Evolutionary conservation across 2,329 filamentous ascomycete genomes (phyloP).

Genomic region (Arthrobotrys sinensis): DNA sequence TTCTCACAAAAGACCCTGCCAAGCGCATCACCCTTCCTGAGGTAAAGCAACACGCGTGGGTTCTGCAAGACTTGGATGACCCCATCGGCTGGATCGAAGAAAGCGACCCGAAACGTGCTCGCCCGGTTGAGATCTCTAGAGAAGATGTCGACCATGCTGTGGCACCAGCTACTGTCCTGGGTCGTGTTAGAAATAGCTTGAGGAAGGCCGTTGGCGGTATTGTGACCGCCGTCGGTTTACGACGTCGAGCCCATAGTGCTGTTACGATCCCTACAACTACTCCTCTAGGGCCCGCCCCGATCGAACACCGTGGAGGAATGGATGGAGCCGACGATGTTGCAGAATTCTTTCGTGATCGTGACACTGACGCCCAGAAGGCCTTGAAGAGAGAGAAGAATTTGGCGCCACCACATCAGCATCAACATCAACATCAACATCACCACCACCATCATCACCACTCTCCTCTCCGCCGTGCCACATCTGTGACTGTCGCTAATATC

Average conservation of each 20-base stretch:
- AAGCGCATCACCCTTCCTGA: conserved; percentile 90
- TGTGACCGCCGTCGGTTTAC: conserved; percentile 68
- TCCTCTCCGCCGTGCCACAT: conserved; percentile 54
- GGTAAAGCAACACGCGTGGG: conserved; percentile 95
- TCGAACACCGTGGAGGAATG: conserved; percentile 26
- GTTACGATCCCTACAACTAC: conserved; percentile 61
- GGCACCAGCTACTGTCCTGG: conserved; percentile 87
- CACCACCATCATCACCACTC: conserved; percentile 18
- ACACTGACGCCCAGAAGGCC: conserved; percentile 59
- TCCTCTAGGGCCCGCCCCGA: neutral
- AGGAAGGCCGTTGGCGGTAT: conserved; percentile 78
- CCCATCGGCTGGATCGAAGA: conserved; percentile 89
- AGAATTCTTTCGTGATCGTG: conserved; percentile 57
- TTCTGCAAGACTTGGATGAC: conserved; percentile 82
- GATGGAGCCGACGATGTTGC: conserved; percentile 54
- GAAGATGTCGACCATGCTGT: conserved; percentile 92
- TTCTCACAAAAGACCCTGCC: conserved; percentile 90
- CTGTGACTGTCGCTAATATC: conserved; percentile 40
- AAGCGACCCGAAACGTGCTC: conserved; percentile 85
- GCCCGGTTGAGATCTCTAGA: conserved; percentile 91
- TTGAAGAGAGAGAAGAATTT: conserved; percentile 55
- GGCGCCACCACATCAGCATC: conserved; percentile 33
- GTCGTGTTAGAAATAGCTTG: conserved; percentile 84
- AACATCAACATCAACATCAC: conserved; percentile 5
- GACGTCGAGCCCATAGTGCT: conserved; percentile 62